Base-by-base conservation (phyloP, 192 early-diverging fungal species). In the Coemansia sp. region DNA sequence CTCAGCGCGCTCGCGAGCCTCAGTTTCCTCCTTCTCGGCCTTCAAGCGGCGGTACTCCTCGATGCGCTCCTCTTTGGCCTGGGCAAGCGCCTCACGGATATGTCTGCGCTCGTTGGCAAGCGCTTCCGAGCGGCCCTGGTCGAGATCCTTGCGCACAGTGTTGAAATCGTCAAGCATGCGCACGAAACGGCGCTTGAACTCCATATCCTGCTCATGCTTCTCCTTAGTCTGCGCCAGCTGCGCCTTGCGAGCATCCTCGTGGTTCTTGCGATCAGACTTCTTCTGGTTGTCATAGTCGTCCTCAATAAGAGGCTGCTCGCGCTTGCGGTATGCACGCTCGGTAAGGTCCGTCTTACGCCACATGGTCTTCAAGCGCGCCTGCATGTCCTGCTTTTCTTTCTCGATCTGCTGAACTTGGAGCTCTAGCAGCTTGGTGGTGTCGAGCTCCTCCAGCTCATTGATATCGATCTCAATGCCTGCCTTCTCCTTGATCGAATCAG, bases 271-370 rank as follows among this genome's bases (percentile, higher is more conserved):
- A 75, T 98, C 97, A n/a, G 70, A 74, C 77, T 84, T 84, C 79
- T 92, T 93, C 79, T 98, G 96, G 39, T 84, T 82, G 46, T 92
- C 93, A 70, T 97, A 96, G 77, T 98, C 96, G 63, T 91, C 87
- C 45, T 87, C 88, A 45, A 98, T 86, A 30, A 97, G 81, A 46
- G 95, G 91, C 68, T 91, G 90, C 84, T 99, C 97, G 60, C 88
- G 87, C 73, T 89, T 86, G 66, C 96, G 92, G 84, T 84, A 91
- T 16, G 96, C 97, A 72, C 97, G 93, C 81, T 96, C 95, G 18
- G 88, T 84, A 72, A 95, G 93, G 80, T 99, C 97, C 29, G 91
- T 61, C 64, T 88, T 86, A 77, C 95, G 95, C 58, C 82, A 81
- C 61, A 91, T 82, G 18, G 81, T 53, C 79, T 88, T 89, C 64